Percentiles rank a stretch among this genome's conserved stretches.
Evolutionary conservation across 179 eudicot species (phyloP).

Genomic region (Spergularia azorica): DNA sequence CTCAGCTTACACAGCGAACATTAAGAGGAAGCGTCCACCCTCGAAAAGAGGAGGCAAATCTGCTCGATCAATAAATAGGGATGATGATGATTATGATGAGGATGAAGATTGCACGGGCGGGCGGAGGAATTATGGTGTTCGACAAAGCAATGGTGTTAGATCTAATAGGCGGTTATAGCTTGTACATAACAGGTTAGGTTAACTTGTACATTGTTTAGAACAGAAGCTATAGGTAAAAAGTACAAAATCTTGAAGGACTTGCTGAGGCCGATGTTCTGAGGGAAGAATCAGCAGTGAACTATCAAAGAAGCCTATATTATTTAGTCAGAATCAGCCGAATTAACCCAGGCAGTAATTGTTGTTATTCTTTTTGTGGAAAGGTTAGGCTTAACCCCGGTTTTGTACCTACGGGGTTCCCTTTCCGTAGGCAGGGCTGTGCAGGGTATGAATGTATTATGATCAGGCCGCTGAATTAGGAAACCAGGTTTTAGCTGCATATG

Average conservation of each 20-base stretch:
- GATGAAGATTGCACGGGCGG: conserved; percentile 56
- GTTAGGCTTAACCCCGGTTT: conserved; percentile 25
- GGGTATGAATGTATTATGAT: background rate
- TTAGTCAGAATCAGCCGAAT: background rate
- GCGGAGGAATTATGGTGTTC: conserved; percentile 43
- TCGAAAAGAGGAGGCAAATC: conserved; percentile 60
- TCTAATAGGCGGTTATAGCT: conserved; percentile 60
- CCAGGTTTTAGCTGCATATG: background rate
- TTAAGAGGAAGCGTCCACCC: conserved; percentile 79
- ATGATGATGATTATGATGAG: conserved; percentile 52
- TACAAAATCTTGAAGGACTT: conserved; percentile 16
- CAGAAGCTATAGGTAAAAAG: conserved; percentile 23
- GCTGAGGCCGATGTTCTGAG: conserved; percentile 3
- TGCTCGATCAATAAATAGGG: conserved; percentile 38
- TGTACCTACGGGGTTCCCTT: conserved; percentile 26
- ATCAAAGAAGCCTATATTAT: conserved; percentile 4
- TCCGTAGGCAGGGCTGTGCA: conserved; percentile 4
- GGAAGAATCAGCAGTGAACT: background rate
- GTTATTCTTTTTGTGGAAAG: conserved; percentile 17
- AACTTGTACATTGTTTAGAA: conserved; percentile 77
- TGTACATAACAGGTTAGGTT: conserved; percentile 64
- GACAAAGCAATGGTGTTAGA: conserved; percentile 45
- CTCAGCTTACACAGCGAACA: conserved; percentile 83
- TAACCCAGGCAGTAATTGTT: conserved; percentile 7
- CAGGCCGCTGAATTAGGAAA: conserved; percentile 1